These are phyloP conservation scores for Aphanoascus verrucosus DNA, from an alignment of 2,329 filamentous ascomycete species.

Conservation along the genomic window DNA sequence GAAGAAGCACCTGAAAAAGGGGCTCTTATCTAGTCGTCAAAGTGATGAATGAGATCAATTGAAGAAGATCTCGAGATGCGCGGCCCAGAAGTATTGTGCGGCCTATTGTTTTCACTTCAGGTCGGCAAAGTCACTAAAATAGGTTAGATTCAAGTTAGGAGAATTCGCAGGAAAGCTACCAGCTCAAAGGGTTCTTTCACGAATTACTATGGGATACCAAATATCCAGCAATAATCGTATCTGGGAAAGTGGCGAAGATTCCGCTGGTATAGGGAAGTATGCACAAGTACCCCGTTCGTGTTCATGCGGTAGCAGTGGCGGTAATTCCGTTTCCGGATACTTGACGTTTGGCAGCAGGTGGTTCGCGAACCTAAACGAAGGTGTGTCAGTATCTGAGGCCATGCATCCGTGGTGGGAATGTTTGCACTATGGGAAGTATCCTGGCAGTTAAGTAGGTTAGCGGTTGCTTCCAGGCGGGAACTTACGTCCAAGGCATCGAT, in stretches of 20 bases:
- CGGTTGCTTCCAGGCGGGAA: conserved; percentile 16
- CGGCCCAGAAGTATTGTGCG: neutral
- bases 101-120: neutral
- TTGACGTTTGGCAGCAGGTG: conserved; percentile 15
- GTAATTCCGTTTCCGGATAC: conserved; percentile 16
- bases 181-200: neutral
- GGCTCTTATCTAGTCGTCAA: neutral
- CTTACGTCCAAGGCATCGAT: conserved; percentile 37
- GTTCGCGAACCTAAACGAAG: conserved; percentile 13
- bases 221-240: neutral
- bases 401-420: neutral
- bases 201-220: neutral
- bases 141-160: conserved; percentile 5
- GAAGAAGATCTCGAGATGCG: neutral
- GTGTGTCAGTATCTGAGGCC: conserved; percentile 10
- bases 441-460: conserved; percentile 9
- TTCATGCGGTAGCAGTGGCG: conserved; percentile 13
- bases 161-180: conserved; percentile 6
- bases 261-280: neutral
- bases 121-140: conserved; percentile 7
- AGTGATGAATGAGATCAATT: neutral
- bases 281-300: neutral
- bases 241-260: neutral
- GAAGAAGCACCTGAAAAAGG: neutral
- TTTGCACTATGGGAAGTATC: neutral